phyloP scores from a whole-genome alignment of 179 eudicot species.

The Silene noctiflora region DNA sequence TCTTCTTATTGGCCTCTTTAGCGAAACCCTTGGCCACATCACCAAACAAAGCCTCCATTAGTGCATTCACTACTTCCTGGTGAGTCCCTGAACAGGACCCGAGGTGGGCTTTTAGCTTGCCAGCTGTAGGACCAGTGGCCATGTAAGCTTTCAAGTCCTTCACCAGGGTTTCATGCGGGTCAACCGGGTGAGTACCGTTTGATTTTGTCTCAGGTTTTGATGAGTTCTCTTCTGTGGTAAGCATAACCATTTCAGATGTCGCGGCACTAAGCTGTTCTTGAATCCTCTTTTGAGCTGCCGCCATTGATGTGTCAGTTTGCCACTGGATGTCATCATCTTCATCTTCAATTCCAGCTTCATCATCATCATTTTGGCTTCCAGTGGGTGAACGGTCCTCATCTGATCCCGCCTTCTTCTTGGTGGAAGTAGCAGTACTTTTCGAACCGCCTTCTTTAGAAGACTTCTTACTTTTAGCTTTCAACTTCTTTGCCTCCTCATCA shows the following conservation, averaged over 20 bases:
- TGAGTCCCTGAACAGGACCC: slow-evolving; percentile 46
- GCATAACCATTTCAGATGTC: slow-evolving; percentile 85
- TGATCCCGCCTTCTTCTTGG: slow-evolving; percentile 71
- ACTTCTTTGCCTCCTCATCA: slow-evolving; percentile 69
- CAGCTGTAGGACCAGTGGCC: slow-evolving; percentile 43
- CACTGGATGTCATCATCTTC: slow-evolving; percentile 57
- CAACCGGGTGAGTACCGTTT: slow-evolving; percentile 34
- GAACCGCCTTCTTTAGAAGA: slow-evolving; percentile 44
- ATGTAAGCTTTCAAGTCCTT: slow-evolving; percentile 44
- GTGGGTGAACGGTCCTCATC: slow-evolving; percentile 70
- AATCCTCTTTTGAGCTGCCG: slow-evolving; percentile 63
- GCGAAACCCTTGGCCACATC: slow-evolving; percentile 58
- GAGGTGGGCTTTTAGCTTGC: slow-evolving; percentile 48
- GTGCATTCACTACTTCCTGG: slow-evolving; percentile 49
- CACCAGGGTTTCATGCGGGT: slow-evolving; percentile 37
- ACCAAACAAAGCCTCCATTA: slow-evolving; percentile 53
- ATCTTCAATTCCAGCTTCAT: slow-evolving; percentile 30
- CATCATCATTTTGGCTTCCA: slow-evolving; percentile 47
- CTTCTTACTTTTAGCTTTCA: slow-evolving; percentile 50
- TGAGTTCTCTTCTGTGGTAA: slow-evolving; percentile 49
- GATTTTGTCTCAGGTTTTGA: slow-evolving; percentile 28
- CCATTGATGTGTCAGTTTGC: slow-evolving; percentile 77
- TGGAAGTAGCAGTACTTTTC: slow-evolving; percentile 25
- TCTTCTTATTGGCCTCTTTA: slow-evolving; percentile 57
- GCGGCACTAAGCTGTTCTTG: slow-evolving; percentile 71